phyloP scores from a whole-genome alignment of 2,329 filamentous ascomycete genomes.

The Teratosphaeria nubilosa region DNA sequence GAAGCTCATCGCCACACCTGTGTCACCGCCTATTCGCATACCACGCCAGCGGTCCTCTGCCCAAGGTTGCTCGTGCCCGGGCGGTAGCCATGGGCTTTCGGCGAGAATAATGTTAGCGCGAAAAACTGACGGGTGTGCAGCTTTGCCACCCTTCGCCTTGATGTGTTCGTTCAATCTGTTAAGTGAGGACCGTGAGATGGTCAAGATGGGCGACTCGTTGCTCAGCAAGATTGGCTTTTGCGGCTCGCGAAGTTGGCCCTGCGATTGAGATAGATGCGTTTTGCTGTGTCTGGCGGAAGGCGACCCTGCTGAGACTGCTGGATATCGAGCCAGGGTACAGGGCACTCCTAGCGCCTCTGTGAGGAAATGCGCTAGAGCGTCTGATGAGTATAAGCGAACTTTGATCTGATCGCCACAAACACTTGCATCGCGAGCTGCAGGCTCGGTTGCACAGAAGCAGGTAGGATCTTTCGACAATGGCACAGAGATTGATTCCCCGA shows the following conservation, averaged over 20 bases:
- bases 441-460: conserved; percentile 37
- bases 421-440: conserved; percentile 41
- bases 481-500: conserved; percentile 28
- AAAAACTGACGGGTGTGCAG: conserved; percentile 65
- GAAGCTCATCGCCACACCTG: conserved; percentile 52
- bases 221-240: conserved; percentile 61
- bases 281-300: conserved; percentile 59
- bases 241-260: conserved; percentile 16
- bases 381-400: conserved; percentile 59
- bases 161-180: conserved; percentile 68
- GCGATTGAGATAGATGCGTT: conserved; percentile 47
- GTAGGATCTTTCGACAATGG: conserved; percentile 60
- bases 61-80: conserved; percentile 51
- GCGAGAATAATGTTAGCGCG: conserved; percentile 78
- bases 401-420: conserved; percentile 76
- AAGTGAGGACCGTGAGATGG: conserved; percentile 71
- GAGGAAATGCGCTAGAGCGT: conserved; percentile 65
- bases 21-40: conserved; percentile 49
- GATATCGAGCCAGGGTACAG: conserved; percentile 77
- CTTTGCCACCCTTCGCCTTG: conserved; percentile 48
- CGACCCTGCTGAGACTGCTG: conserved; percentile 46
- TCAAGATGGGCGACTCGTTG: conserved; percentile 88
- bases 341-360: conserved; percentile 63
- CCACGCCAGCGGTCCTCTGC: conserved; percentile 69
- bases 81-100: conserved; percentile 33